A percentile compares a stretch with the other conserved stretches of the same genome.
Conservation (phyloP, 1,139 yeast genomes). For the Pichia sp. region DNA sequence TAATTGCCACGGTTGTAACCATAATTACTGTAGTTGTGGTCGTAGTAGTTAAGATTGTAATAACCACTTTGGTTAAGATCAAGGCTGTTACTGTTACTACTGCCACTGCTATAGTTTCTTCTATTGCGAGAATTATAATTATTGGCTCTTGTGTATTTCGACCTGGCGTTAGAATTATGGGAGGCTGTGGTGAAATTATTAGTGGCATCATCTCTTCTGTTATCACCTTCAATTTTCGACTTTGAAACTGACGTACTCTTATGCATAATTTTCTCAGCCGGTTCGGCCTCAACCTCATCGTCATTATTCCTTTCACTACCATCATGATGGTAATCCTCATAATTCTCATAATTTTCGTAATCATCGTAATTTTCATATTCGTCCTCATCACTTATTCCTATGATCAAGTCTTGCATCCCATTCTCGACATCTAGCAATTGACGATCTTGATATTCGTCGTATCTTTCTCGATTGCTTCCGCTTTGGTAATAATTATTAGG, state of each 20-base stretch:
- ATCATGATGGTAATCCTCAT: neutral
- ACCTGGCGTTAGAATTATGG: neutral
- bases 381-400: conserved; percentile 8
- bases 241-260: neutral
- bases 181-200: neutral
- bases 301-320: neutral
- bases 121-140: neutral
- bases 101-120: neutral
- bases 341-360: neutral
- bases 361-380: conserved; percentile 3
- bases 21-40: neutral
- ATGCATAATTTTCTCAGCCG: neutral
- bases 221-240: neutral
- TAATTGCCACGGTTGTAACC: neutral
- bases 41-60: neutral
- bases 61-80: neutral
- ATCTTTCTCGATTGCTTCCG: neutral
- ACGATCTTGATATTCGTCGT: neutral
- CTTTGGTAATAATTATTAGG: neutral
- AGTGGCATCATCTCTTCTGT: neutral
- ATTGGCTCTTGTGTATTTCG: neutral
- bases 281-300: neutral
- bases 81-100: neutral
- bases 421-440: neutral
- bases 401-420: conserved; percentile 3